Base-by-base conservation (phyloP, 192 early-diverging fungal species). In the Linderina pennispora region DNA sequence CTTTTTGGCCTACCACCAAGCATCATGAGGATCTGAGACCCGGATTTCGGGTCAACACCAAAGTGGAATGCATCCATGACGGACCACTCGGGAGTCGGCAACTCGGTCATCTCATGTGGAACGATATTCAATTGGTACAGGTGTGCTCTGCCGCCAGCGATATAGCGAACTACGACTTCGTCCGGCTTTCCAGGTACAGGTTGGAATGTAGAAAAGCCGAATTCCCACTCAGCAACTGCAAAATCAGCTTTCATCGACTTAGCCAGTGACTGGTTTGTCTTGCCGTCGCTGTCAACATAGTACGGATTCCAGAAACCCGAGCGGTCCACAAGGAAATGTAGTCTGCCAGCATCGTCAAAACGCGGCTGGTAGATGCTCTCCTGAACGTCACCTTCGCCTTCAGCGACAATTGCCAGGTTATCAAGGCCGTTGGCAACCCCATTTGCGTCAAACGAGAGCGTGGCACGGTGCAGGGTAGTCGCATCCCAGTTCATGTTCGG, bases 401-500 rank as follows among this genome's bases (percentile, higher is more conserved):
- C 79, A 13, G 62, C 77, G 39, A 77, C 53, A 3, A 23, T 44
- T 4, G 23, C 9, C 22, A 50, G 37, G 7, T 42, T 33, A 2
- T 19, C 38, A 0, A 59, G 43, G 2, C 48, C 23, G 7, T 24
- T 8, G 0, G 50, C 37, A 14, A 52, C 10, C 3, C 48, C 36
- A 15, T 42, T 47, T 4, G 35, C 43, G 15, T 8, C 14, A 8
- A 55, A 6, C 15, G 15, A 11, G 4, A 82, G 39, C 13, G 46
- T 37, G 16, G 62, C 78, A 28, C 74, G 58, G 47, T 77, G 63
- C 21, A 88, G 58, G 17, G 64, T 59, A 1, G 88, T 85, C 26
- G 67, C 76, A 45, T 86, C 81, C 88, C 88, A 89, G 38, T 78
- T 84, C 88, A 91, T 89, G 53, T 79, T 78, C 0, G 84, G 85